Evolutionary conservation across 148 eudicot genomes (phyloP).

Genomic region (Rhododendron ovatum): DNA sequence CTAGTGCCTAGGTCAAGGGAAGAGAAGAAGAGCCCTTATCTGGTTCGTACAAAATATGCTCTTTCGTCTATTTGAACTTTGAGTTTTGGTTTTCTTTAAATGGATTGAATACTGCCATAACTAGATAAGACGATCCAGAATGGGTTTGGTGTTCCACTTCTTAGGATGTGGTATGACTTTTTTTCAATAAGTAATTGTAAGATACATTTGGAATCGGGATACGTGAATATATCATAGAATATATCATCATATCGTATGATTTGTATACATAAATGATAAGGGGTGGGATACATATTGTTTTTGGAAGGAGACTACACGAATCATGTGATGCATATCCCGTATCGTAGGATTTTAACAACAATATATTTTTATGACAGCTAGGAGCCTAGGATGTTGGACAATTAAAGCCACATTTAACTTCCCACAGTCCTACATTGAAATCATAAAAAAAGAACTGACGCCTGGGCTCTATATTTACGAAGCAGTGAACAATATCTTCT

Average conservation of each 20-base stretch:
- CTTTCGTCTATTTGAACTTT: background rate
- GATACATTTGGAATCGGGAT: background rate
- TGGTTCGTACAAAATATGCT: background rate
- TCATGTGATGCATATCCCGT: too few species aligned
- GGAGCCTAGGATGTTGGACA: background rate
- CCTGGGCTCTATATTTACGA: background rate
- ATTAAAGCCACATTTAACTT: background rate
- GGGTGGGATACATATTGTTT: background rate
- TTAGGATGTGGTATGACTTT: background rate
- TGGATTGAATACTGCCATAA: background rate
- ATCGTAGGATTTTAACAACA: background rate
- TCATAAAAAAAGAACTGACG: background rate
- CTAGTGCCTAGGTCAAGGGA: background rate
- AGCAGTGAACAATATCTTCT: background rate
- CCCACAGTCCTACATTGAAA: background rate
- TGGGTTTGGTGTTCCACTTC: background rate
- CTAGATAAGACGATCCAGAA: background rate
- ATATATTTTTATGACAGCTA: too few species aligned
- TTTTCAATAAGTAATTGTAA: background rate
- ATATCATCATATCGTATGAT: background rate
- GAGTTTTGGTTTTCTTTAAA: background rate
- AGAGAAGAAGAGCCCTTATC: background rate
- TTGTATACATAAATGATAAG: too few species aligned
- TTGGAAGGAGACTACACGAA: too few species aligned
- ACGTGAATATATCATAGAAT: background rate